Percentiles rank a stretch among this genome's conserved stretches.
These are phyloP conservation scores for Trichoderma lentiforme DNA, from an alignment of 2,329 filamentous ascomycete genomes.

Conservation along the genomic window DNA sequence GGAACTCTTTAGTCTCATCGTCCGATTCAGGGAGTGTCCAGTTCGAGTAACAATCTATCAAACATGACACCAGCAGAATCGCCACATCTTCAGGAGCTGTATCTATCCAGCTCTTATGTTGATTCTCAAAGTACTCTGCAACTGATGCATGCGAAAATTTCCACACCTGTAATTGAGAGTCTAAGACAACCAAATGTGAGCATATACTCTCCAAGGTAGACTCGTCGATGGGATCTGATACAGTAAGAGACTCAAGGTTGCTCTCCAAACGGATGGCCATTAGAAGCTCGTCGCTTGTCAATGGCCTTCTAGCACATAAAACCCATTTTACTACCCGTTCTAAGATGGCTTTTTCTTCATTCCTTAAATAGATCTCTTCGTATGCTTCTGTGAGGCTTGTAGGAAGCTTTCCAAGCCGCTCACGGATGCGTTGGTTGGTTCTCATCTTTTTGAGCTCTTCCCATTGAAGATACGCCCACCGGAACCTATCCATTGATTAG, in stretches of 20 bases:
- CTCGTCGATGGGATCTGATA: background rate
- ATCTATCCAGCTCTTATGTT: background rate
- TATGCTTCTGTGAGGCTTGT: background rate
- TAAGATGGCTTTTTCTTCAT: background rate
- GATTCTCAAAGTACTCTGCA: background rate
- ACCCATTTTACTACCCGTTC: background rate
- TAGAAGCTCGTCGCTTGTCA: background rate
- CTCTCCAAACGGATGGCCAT: background rate
- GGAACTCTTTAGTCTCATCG: fast-evolving
- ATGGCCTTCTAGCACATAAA: background rate
- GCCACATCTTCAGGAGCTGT: background rate
- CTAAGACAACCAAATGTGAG: background rate
- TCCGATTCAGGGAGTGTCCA: background rate
- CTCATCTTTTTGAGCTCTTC: background rate
- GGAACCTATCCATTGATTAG: background rate
- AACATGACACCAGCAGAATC: background rate
- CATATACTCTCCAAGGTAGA: background rate
- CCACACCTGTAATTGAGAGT: background rate
- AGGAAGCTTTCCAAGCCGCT: background rate
- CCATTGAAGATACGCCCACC: background rate
- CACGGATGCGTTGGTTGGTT: background rate
- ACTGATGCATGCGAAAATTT: background rate
- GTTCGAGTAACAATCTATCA: background rate
- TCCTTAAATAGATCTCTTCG: background rate
- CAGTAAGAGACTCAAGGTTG: background rate